Percentiles rank a stretch among this genome's conserved stretches.
phyloP scores from a whole-genome alignment of 768 basidiomycete genomes.

The Naganishia vishniacii region DNA sequence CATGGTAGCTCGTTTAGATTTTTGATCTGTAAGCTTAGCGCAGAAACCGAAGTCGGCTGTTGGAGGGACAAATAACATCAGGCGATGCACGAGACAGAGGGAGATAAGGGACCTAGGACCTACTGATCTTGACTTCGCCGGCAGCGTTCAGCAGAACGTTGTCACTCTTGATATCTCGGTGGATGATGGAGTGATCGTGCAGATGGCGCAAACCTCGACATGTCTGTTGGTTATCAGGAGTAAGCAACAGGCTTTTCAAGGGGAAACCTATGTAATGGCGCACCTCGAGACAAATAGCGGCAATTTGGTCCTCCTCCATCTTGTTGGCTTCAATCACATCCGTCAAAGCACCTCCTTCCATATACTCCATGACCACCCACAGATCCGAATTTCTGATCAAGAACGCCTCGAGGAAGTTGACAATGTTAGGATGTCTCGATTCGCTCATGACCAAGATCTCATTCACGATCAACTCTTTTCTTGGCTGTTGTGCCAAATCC shows the following conservation, averaged over 20 bases:
- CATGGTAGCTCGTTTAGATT: conserved; percentile 96
- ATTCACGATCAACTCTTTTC: conserved; percentile 96
- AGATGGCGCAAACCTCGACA: conserved; percentile 91
- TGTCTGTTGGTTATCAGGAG: conserved; percentile 55
- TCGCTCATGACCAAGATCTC: conserved; percentile 99
- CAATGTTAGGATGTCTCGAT: conserved; percentile 92
- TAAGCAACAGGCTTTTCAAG: neutral
- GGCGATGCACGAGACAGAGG: neutral
- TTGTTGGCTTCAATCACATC: conserved; percentile 97
- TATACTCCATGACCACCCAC: conserved; percentile 99
- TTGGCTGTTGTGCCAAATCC: conserved; percentile 88
- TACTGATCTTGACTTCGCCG: conserved; percentile 95
- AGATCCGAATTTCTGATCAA: conserved; percentile 80
- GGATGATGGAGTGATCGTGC: conserved; percentile 89
- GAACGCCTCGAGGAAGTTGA: conserved; percentile 89
- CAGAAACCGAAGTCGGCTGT: conserved; percentile 95
- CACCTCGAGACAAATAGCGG: conserved; percentile 85
- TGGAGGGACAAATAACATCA: neutral
- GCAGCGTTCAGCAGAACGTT: conserved; percentile 88
- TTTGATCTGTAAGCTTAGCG: conserved; percentile 90
- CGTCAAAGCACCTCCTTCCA: conserved; percentile 84
- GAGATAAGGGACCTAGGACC: conserved; percentile 50
- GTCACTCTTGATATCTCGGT: conserved; percentile 94
- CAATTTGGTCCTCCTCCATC: conserved; percentile 89
- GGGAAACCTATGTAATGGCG: conserved; percentile 38